Evolutionary conservation across 2,329 filamentous ascomycete genomes (phyloP).

Genomic region (Aspergillus pseudonomiae): DNA sequence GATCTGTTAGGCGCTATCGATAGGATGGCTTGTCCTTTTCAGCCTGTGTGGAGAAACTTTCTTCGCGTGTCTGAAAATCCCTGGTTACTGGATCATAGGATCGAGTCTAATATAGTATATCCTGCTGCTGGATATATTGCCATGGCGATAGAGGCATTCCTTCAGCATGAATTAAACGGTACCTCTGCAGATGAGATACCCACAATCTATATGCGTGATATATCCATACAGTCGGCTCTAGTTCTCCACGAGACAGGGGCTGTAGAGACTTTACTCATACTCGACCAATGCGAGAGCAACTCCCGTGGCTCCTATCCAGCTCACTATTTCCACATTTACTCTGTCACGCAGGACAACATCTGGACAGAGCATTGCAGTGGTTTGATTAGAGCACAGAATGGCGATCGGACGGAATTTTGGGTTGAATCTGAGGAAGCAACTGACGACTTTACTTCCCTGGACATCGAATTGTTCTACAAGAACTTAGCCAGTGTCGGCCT

Average conservation of each 20-base stretch:
- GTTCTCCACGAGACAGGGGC: constrained; percentile 23
- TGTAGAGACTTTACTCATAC: constrained; percentile 14
- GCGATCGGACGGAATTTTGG: background rate
- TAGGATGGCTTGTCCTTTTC: constrained; percentile 15
- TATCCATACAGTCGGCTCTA: constrained; percentile 28
- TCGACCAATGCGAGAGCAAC: background rate
- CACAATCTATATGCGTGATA: constrained; percentile 19
- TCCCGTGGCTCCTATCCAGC: background rate
- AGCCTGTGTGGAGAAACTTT: constrained; percentile 34
- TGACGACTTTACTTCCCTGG: constrained; percentile 14
- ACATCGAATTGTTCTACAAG: constrained; percentile 29
- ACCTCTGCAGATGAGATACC: background rate
- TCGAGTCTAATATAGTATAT: constrained; percentile 31
- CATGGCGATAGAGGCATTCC: constrained; percentile 34
- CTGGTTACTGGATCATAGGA: constrained; percentile 35
- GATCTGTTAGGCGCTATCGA: constrained; percentile 30
- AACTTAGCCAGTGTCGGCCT: constrained; percentile 27
- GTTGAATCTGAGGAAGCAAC: background rate
- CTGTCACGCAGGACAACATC: constrained; percentile 21
- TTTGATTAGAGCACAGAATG: constrained; percentile 6
- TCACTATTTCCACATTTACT: constrained; percentile 26
- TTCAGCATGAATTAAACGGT: constrained; percentile 8
- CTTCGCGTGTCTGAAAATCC: constrained; percentile 29
- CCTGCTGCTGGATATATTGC: constrained; percentile 35
- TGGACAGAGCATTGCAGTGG: constrained; percentile 33